Evolutionary conservation across 805 yeast species (phyloP), one percentile per base, ranked within the genome.

Genomic region (Pichia exigua): DNA sequence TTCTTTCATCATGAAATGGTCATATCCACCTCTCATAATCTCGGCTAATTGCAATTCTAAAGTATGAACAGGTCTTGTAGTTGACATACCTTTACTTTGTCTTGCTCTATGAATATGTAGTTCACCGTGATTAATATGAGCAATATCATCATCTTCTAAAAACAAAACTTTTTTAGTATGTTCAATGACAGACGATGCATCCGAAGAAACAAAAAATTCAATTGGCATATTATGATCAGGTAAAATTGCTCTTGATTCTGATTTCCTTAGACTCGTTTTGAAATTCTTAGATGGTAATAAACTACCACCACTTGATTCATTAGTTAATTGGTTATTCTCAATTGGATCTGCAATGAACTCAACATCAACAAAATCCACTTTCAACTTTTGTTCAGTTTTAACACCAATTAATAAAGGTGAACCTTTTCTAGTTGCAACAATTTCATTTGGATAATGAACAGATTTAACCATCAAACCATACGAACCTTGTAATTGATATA

Each of bases 1-100:
- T 74, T 94, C 99, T 78, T 94, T 94, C 73, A 90, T 95, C 99
- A 94, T 94, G 71, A 92, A 94, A 73, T 94, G 99, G 61, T 81
- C 83, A 74, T 86, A 92, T 57, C 87, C 86, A 63, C 99, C 99
- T 75, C 90, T 92, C 98, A 94, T 94, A 67, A 94, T 92, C 74
- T 94, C 95, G 56, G 95, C 94, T 67, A 94, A 81, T 74, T 94
- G 97, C 85, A 94, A 79, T 74, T 94, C 99, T 64, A 94, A 77
- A 46, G 97, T 94, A 73, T 94, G 97, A 64, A 94, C 95, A 49
- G 92, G 86, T 77, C 99, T 86, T 50, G 90, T 88, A 54, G 96
- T 83, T n/a, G 97, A 83, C 65, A 86, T 91, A 61, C 88, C 90
- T 21, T 83, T 89, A 58, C 82, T 87, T 66, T 84, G 86, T 66